Conservation (phyloP, 1,284 basidiomycete species). For the Pulchroboletus neoregius region DNA sequence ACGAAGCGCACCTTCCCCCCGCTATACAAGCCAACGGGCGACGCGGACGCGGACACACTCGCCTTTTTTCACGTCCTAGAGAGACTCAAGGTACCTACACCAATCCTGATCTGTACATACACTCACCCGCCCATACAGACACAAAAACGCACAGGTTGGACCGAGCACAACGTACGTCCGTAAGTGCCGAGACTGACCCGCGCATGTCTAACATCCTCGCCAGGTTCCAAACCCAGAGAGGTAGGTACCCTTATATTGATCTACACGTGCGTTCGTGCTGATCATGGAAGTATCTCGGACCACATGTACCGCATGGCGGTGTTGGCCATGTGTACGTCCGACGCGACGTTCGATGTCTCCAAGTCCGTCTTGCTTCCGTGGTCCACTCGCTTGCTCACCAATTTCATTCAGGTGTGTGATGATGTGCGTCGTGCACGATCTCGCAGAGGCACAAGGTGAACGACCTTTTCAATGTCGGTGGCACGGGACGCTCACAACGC, state of each 20-base stretch:
- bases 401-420: slow-evolving; percentile 68
- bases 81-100: slow-evolving; percentile 66
- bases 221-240: slow-evolving; percentile 80
- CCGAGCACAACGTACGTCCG: slow-evolving; percentile 66
- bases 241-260: slow-evolving; percentile 39
- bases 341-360: slow-evolving; percentile 67
- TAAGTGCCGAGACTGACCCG: not conserved
- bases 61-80: slow-evolving; percentile 89
- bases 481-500: not conserved
- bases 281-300: slow-evolving; percentile 75
- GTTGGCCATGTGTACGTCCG: slow-evolving; percentile 80
- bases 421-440: slow-evolving; percentile 90
- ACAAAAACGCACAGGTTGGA: slow-evolving; percentile 94
- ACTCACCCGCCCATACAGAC: slow-evolving; percentile 47
- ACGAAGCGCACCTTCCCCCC: slow-evolving; percentile 45
- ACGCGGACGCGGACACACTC: slow-evolving; percentile 62
- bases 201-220: slow-evolving; percentile 5
- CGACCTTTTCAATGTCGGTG: not conserved
- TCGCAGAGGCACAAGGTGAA: slow-evolving; percentile 89
- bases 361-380: slow-evolving; percentile 47
- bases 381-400: not conserved
- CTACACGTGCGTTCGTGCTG: not conserved
- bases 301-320: slow-evolving; percentile 99
- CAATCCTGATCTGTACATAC: too few relatives aligned
- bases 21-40: slow-evolving; percentile 53